Evolutionary conservation across 345 rosid species (phyloP).

Genomic region (Eutrema japonicum): DNA sequence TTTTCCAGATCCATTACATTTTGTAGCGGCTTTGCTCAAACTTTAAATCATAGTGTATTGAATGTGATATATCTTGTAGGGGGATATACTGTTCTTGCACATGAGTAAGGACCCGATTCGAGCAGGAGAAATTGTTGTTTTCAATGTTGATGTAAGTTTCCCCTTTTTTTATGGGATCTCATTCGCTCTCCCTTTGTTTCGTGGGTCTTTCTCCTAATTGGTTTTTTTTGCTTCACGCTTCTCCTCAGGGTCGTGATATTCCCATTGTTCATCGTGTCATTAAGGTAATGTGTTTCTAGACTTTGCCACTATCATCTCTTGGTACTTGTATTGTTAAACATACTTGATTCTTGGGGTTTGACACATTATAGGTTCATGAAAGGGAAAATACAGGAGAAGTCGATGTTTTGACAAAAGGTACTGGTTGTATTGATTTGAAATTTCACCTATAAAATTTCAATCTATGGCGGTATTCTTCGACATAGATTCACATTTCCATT

Average conservation of each 20-base stretch:
- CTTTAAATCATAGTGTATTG: not conserved
- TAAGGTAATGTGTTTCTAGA: slow-evolving; percentile 29
- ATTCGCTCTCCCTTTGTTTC: not conserved
- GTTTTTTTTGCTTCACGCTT: not conserved
- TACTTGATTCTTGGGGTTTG: slow-evolving; percentile 8
- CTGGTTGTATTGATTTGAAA: slow-evolving; percentile 26
- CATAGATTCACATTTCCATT: slow-evolving; percentile 18
- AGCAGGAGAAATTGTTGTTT: slow-evolving; percentile 70
- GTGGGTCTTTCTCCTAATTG: not conserved
- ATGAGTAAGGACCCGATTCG: slow-evolving; percentile 74
- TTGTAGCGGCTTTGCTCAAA: not conserved
- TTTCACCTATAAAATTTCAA: too few species aligned
- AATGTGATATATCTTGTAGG: slow-evolving; percentile 50
- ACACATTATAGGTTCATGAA: slow-evolving; percentile 75
- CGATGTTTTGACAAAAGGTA: slow-evolving; percentile 97
- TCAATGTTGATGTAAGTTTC: slow-evolving; percentile 58
- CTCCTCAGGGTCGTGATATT: slow-evolving; percentile 48
- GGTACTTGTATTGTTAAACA: slow-evolving; percentile 1
- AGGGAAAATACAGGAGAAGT: slow-evolving; percentile 84
- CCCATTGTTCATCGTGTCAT: slow-evolving; percentile 50
- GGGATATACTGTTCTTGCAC: slow-evolving; percentile 69
- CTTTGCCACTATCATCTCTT: not conserved
- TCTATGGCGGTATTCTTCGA: slow-evolving; percentile 14
- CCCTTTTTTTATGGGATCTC: not conserved
- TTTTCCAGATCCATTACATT: not conserved